Conservation (phyloP, 2,329 filamentous ascomycete species). For the Incumbomyces lentus region DNA sequence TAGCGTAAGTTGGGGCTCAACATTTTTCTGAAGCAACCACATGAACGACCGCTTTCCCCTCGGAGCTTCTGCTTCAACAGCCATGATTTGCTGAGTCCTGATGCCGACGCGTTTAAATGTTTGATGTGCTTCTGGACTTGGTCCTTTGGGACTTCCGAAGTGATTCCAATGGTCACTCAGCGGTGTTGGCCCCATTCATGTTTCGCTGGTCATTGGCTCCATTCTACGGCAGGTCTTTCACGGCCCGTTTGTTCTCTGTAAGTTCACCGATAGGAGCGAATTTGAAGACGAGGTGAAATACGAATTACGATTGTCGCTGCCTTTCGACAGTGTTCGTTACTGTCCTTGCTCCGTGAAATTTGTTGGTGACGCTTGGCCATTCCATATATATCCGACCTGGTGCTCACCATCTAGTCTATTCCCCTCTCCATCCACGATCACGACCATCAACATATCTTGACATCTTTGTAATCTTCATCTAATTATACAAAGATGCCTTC, state of each 20-base stretch:
- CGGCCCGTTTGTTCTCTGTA: neutral
- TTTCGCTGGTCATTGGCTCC: neutral
- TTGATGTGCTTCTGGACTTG: neutral
- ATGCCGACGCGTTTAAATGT: neutral
- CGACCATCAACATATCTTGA: slow-evolving; percentile 1
- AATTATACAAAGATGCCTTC: slow-evolving; percentile 37
- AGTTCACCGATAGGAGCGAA: neutral
- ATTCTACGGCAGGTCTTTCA: neutral
- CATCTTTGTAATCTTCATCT: slow-evolving; percentile 8
- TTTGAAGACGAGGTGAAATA: neutral
- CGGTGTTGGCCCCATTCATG: neutral
- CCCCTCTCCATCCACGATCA: neutral
- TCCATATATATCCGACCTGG: neutral
- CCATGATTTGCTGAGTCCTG: neutral
- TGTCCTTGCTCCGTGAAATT: neutral
- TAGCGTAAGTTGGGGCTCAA: neutral
- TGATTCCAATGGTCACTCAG: neutral
- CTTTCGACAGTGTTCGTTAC: neutral
- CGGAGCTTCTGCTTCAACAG: neutral
- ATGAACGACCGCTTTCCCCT: neutral
- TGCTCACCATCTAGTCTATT: neutral
- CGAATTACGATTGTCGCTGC: slow-evolving; percentile 4
- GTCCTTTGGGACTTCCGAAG: neutral
- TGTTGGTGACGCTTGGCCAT: slow-evolving; percentile 2
- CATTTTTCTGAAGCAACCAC: neutral